These are phyloP conservation scores for Alternaria arbusti DNA, from an alignment of 2,329 filamentous ascomycete genomes.

Conservation along the genomic window DNA sequence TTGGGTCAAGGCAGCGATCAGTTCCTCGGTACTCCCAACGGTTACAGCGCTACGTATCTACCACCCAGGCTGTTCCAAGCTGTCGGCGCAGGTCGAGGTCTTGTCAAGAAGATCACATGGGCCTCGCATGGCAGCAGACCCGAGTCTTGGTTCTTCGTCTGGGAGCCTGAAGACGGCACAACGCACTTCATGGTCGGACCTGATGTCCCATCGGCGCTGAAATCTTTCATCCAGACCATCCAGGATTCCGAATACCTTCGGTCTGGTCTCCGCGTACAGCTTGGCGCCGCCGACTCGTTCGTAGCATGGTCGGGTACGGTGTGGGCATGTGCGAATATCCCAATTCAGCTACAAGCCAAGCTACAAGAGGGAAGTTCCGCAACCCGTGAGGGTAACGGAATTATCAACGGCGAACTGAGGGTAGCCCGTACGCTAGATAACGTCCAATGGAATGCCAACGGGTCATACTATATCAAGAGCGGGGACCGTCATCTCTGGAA, in stretches of 20 bases:
- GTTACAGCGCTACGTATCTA: conserved; percentile 20
- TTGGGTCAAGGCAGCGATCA: conserved; percentile 29
- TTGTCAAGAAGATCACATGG: conserved; percentile 27
- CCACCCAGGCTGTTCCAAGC: background rate
- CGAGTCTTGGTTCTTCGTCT: conserved; percentile 39
- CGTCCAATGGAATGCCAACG: conserved; percentile 29
- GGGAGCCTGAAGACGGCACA: conserved; percentile 20
- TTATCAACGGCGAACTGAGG: conserved; percentile 20
- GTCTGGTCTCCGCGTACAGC: conserved; percentile 28
- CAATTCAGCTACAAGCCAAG: conserved; percentile 7
- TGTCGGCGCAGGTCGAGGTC: background rate
- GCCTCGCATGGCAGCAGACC: conserved; percentile 32
- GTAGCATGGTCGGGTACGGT: conserved; percentile 25
- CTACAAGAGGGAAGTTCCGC: conserved; percentile 13
- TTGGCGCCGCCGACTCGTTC: conserved; percentile 31
- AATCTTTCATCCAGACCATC: conserved; percentile 11
- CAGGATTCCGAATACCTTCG: background rate
- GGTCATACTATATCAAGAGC: conserved; percentile 27
- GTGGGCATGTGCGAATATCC: conserved; percentile 28
- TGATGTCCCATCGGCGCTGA: conserved; percentile 12
- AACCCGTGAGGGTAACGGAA: background rate
- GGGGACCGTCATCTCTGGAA: conserved; percentile 11
- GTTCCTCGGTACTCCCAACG: conserved; percentile 36
- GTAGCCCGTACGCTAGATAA: conserved; percentile 4
- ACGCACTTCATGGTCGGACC: conserved; percentile 14